Conservation (phyloP, 345 rosid species). For the Linum usitatissimum region DNA sequence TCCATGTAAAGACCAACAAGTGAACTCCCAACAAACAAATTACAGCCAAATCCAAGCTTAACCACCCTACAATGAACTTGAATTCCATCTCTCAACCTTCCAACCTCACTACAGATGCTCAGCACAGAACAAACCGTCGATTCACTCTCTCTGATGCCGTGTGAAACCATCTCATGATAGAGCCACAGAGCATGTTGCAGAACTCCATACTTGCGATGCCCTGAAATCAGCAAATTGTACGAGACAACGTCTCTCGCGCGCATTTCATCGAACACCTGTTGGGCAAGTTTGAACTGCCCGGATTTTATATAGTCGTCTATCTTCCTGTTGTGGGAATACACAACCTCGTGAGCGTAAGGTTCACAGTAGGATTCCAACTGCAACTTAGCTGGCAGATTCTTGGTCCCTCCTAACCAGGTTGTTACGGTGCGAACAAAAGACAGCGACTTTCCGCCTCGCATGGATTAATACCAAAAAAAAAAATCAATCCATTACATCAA, state of each 20-base stretch:
- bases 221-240: slow-evolving; percentile 58
- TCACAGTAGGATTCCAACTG: slow-evolving; percentile 1
- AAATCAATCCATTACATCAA: too few relatives aligned
- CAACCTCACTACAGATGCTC: slow-evolving; percentile 40
- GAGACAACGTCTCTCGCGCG: slow-evolving; percentile 43
- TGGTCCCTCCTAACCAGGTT: slow-evolving; percentile 16
- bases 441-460: slow-evolving; percentile 28
- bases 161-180: slow-evolving; percentile 43
- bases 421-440: slow-evolving; percentile 24
- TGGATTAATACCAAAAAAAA: background rate
- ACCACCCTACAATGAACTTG: slow-evolving; percentile 67
- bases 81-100: slow-evolving; percentile 38
- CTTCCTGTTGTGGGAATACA: slow-evolving; percentile 31
- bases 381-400: slow-evolving; percentile 1
- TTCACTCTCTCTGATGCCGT: slow-evolving; percentile 49
- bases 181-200: slow-evolving; percentile 26
- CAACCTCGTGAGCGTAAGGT: background rate
- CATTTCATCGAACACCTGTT: slow-evolving; percentile 47
- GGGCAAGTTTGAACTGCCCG: slow-evolving; percentile 35
- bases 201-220: slow-evolving; percentile 33
- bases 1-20: slow-evolving; percentile 46
- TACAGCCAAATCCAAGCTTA: slow-evolving; percentile 42
- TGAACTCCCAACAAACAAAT: slow-evolving; percentile 44
- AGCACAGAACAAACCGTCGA: slow-evolving; percentile 56
- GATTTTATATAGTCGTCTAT: slow-evolving; percentile 33